These are phyloP conservation scores for Prototheca wickerhamii DNA, from an alignment of 163 green algal genomes.

Conservation along the genomic window DNA sequence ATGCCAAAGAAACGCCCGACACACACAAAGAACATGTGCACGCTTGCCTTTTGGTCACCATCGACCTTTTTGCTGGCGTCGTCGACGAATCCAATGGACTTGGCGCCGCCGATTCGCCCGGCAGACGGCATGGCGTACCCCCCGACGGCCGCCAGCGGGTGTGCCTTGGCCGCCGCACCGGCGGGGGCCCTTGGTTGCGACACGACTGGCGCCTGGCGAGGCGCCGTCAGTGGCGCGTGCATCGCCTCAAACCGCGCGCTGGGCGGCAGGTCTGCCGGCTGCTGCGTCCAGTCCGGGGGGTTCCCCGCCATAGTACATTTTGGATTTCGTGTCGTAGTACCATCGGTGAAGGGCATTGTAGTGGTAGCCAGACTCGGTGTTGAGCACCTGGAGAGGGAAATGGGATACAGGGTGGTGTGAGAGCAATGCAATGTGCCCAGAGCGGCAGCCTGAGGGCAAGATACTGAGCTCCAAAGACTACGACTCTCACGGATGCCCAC, in stretches of 20 bases:
- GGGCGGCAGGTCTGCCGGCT: slow-evolving; percentile 25
- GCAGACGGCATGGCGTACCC: slow-evolving; percentile 41
- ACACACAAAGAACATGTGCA: no score
- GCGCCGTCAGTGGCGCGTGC: neutral
- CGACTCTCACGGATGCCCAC: neutral
- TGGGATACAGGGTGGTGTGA: no score
- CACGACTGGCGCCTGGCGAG: neutral
- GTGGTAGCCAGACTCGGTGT: slow-evolving; percentile 24
- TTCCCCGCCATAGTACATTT: slow-evolving; percentile 56
- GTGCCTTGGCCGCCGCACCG: slow-evolving; percentile 10
- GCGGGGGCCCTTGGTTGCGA: neutral
- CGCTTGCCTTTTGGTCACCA: no score
- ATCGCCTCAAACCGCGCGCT: slow-evolving; percentile 34
- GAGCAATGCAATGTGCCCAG: no score
- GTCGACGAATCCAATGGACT: slow-evolving; percentile 18
- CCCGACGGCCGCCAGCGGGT: slow-evolving; percentile 31
- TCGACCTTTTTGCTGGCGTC: no score
- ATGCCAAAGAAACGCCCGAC: no score
- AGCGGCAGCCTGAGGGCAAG: neutral
- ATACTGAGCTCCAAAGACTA: neutral
- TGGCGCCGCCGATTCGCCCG: slow-evolving; percentile 34
- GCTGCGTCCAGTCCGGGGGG: slow-evolving; percentile 38
- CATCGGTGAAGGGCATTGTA: slow-evolving; percentile 44
- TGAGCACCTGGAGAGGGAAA: slow-evolving; percentile 12
- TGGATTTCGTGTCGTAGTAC: slow-evolving; percentile 38